Evolutionary conservation across 805 yeast genomes (phyloP).

Genomic region (Tetrapisispora fleetii): DNA sequence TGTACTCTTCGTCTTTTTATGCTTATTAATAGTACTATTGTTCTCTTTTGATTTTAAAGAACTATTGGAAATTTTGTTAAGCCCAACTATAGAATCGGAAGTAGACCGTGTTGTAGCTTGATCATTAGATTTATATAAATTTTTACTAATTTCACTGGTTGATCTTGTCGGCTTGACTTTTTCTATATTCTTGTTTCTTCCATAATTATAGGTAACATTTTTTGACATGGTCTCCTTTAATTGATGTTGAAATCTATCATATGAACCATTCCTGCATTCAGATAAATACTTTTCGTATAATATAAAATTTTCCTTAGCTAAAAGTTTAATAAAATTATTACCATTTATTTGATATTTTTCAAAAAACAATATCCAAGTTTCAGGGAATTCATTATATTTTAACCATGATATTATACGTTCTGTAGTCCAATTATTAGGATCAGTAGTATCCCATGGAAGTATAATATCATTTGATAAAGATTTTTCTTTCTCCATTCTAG

Average conservation of each 20-base stretch:
- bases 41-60: conserved; percentile 17
- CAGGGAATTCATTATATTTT: conserved; percentile 55
- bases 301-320: conserved; percentile 54
- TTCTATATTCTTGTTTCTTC: conserved; percentile 14
- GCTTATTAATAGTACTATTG: conserved; percentile 12
- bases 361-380: conserved; percentile 64
- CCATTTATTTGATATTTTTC: conserved; percentile 48
- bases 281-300: conserved; percentile 32
- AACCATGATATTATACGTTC: conserved; percentile 64
- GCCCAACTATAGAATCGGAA: conserved; percentile 21
- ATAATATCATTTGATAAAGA: conserved; percentile 21
- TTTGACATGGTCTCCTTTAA: conserved; percentile 37
- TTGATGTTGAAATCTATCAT: conserved; percentile 46
- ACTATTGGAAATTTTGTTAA: not conserved
- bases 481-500: conserved; percentile 16
- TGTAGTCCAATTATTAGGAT: conserved; percentile 60
- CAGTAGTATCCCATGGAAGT: conserved; percentile 40
- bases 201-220: conserved; percentile 22
- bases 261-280: conserved; percentile 41
- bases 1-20: conserved; percentile 24
- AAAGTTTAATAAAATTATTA: conserved; percentile 51
- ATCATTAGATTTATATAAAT: conserved; percentile 8
- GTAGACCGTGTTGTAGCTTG: conserved; percentile 14
- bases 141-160: conserved; percentile 20
- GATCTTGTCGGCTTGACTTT: conserved; percentile 17